A percentile compares a stretch with the other conserved stretches of the same genome.
Conservation (phyloP, 192 early-diverging fungal species). For the Glomus cerebriforme region DNA sequence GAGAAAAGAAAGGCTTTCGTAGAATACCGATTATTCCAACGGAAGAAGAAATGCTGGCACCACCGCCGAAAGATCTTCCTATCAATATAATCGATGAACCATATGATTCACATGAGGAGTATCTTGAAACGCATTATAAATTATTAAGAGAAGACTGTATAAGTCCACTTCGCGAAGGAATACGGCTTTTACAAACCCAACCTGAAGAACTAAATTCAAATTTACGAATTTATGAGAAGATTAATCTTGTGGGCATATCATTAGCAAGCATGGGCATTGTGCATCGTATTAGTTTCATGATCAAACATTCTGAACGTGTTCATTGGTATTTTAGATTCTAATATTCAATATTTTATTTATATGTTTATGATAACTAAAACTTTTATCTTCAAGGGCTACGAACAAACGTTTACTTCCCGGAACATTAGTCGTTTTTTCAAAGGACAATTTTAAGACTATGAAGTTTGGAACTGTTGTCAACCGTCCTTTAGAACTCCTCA, state of each 20-base stretch:
- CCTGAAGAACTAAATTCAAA: conserved; percentile 20
- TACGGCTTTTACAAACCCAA: conserved; percentile 35
- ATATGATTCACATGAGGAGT: conserved; percentile 51
- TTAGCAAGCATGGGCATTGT: conserved; percentile 45
- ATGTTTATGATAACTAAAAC: neutral
- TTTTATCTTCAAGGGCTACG: conserved; percentile 28
- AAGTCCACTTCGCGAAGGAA: conserved; percentile 51
- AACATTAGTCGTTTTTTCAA: conserved; percentile 52
- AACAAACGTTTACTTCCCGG: conserved; percentile 58
- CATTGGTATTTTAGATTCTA: conserved; percentile 37
- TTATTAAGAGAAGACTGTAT: conserved; percentile 57
- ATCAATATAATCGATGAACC: conserved; percentile 44
- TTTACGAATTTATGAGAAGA: conserved; percentile 24
- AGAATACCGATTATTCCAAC: conserved; percentile 25
- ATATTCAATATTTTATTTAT: neutral
- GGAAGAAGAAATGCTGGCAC: neutral
- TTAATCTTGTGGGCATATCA: conserved; percentile 47
- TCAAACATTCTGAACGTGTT: conserved; percentile 45
- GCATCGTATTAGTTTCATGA: conserved; percentile 51
- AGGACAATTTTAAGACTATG: conserved; percentile 50
- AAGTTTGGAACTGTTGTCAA: conserved; percentile 52
- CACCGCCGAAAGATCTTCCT: conserved; percentile 35
- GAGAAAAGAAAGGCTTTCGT: conserved; percentile 26
- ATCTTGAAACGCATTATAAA: conserved; percentile 52
- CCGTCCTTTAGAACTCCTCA: conserved; percentile 37